Evolutionary conservation across 148 eudicot species (phyloP).

Genomic region (Pouteria glomerata): DNA sequence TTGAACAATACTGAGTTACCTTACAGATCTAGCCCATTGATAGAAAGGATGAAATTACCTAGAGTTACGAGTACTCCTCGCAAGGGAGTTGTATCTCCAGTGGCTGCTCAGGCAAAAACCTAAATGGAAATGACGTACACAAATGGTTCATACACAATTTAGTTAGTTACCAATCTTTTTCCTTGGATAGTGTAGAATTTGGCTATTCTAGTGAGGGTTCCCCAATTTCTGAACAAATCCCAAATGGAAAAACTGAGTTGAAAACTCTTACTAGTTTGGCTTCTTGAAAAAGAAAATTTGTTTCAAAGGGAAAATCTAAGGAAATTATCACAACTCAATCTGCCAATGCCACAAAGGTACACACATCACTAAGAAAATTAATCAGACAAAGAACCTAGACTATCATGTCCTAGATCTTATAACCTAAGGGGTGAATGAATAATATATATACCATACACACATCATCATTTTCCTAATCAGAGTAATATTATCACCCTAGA

Average conservation of each 20-base stretch:
- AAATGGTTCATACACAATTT: conserved; percentile 18
- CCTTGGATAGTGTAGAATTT: conserved; percentile 19
- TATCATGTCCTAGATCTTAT: too few relatives aligned
- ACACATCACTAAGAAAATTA: not conserved
- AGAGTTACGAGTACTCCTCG: conserved; percentile 60
- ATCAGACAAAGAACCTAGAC: too few relatives aligned
- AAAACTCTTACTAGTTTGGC: conserved; percentile 19
- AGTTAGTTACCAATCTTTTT: conserved; percentile 12
- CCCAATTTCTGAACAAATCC: conserved; percentile 52
- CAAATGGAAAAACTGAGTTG: conserved; percentile 35
- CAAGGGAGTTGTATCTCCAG: conserved; percentile 35
- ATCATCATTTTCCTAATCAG: too few relatives aligned
- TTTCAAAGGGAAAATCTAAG: conserved; percentile 49
- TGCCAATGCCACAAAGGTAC: conserved; percentile 21
- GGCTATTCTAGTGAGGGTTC: conserved; percentile 46
- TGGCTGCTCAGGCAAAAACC: conserved; percentile 20
- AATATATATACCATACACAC: too few relatives aligned
- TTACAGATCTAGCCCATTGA: conserved; percentile 21
- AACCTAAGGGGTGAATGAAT: too few relatives aligned
- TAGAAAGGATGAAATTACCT: conserved; percentile 32
- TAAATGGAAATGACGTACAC: conserved; percentile 15
- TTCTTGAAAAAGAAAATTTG: conserved; percentile 62
- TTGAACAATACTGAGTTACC: conserved; percentile 19
- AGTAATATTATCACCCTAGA: too few relatives aligned
- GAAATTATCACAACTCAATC: conserved; percentile 24